Evolutionary conservation across 768 basidiomycete genomes (phyloP).

Genomic region (Hypholoma sublateritium): DNA sequence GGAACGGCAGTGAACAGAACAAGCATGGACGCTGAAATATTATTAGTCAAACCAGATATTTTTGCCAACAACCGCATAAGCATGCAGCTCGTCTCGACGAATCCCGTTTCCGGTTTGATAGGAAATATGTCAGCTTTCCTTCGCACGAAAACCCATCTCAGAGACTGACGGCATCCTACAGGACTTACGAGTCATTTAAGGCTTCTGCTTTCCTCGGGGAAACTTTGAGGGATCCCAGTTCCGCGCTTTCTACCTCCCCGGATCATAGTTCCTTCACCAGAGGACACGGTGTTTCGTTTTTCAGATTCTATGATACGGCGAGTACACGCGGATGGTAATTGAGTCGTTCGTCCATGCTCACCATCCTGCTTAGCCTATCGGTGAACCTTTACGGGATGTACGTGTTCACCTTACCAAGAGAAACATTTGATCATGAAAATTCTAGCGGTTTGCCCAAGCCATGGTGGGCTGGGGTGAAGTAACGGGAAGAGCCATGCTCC

Average conservation of each 20-base stretch:
- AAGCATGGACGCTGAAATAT: neutral
- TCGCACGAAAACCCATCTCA: too few species aligned
- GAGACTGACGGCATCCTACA: neutral
- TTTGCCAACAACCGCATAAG: conserved; percentile 44
- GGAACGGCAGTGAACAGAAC: too few species aligned
- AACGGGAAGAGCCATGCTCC: conserved; percentile 12
- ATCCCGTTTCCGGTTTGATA: conserved; percentile 26
- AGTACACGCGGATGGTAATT: neutral
- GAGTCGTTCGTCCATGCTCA: too few species aligned
- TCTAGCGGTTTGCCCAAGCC: conserved; percentile 26
- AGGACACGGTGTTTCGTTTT: conserved; percentile 1
- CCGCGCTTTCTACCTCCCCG: conserved; percentile 2
- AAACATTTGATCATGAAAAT: too few species aligned
- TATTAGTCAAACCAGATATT: conserved; percentile 32
- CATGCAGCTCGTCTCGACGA: conserved; percentile 29
- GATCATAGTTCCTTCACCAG: conserved; percentile 6
- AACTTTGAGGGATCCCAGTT: conserved; percentile 2
- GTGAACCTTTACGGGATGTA: too few species aligned
- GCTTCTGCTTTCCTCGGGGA: conserved; percentile 5
- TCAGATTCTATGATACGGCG: conserved; percentile 6
- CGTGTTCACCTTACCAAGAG: too few species aligned
- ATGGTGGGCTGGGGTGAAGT: conserved; percentile 31
- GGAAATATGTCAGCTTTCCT: conserved; percentile 23
- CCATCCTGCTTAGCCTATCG: too few species aligned
- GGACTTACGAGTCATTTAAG: conserved; percentile 4